Evolutionary conservation across 805 yeast genomes (phyloP).

Genomic region (Pichia heedii): DNA sequence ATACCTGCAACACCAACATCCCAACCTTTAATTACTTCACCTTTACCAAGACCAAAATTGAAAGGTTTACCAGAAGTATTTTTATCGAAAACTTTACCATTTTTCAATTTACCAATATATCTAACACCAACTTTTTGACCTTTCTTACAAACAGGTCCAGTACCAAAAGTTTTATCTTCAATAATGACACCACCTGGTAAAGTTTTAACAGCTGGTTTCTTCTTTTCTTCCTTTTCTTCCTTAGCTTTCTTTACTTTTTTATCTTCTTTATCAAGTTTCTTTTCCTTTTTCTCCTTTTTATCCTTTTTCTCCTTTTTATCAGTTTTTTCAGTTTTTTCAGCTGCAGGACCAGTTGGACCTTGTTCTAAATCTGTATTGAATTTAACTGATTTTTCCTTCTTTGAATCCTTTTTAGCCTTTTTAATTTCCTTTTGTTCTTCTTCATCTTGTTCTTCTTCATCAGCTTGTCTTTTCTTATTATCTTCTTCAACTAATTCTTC

Average conservation of each 20-base stretch:
- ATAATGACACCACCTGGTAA: conserved; percentile 87
- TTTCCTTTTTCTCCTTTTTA: neutral
- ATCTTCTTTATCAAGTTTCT: conserved; percentile 12
- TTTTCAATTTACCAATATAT: conserved; percentile 94
- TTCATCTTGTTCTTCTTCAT: conserved; percentile 22
- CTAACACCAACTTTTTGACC: conserved; percentile 92
- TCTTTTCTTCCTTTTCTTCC: conserved; percentile 25
- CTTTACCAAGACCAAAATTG: conserved; percentile 82
- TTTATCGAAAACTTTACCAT: conserved; percentile 94
- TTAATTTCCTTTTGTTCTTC: conserved; percentile 28
- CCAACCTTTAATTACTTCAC: conserved; percentile 98
- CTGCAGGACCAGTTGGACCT: conserved; percentile 60
- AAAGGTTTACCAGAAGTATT: conserved; percentile 97
- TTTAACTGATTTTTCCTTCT: conserved; percentile 62
- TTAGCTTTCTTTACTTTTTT: conserved; percentile 21
- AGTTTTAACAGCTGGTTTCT: conserved; percentile 64
- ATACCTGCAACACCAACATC: conserved; percentile 98
- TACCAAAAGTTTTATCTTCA: conserved; percentile 88
- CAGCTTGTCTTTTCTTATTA: conserved; percentile 31
- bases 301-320: conserved; percentile 20
- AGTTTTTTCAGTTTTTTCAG: conserved; percentile 21
- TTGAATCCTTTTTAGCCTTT: conserved; percentile 29
- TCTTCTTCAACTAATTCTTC: conserved; percentile 67
- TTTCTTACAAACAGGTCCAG: conserved; percentile 79
- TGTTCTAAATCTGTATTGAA: conserved; percentile 88